Evolutionary conservation across 2,329 filamentous ascomycete genomes (phyloP).

Genomic region (Leptographium lundbergii): DNA sequence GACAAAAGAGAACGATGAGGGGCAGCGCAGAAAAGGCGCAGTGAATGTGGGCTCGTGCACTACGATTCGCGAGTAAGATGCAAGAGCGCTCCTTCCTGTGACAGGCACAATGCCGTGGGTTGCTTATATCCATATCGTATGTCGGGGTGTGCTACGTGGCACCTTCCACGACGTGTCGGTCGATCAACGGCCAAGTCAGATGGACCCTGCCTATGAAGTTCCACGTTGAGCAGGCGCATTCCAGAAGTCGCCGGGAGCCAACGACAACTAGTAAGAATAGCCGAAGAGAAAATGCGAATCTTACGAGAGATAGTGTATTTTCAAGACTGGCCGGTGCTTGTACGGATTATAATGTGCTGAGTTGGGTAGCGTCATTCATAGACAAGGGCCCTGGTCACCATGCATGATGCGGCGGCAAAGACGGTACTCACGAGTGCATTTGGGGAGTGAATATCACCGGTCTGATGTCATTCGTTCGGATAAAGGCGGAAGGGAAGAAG

Average conservation of each 20-base stretch:
- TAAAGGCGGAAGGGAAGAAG: not conserved
- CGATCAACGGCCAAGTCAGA: constrained; percentile 2
- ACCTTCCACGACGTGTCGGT: constrained; percentile 8
- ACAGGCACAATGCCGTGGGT: not conserved
- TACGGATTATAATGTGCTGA: not conserved
- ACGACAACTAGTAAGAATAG: not conserved
- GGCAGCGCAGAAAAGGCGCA: not conserved
- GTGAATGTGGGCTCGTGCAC: not conserved
- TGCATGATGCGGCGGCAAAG: not conserved
- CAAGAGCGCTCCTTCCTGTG: not conserved
- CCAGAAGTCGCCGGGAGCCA: not conserved
- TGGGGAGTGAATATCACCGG: not conserved
- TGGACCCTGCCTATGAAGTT: not conserved
- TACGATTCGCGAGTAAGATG: not conserved
- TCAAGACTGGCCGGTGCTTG: no score
- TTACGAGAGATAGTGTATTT: not conserved
- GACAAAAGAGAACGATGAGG: not conserved
- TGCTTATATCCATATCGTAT: not conserved
- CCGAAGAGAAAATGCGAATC: not conserved
- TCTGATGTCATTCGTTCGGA: not conserved
- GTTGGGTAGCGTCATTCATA: not conserved
- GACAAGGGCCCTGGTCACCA: not conserved
- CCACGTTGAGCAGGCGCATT: not conserved
- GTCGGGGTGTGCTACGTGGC: constrained; percentile 11
- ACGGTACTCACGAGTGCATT: not conserved